These are phyloP conservation scores for Coemansia sp. DNA, from an alignment of 192 early-diverging fungal genomes.

Conservation along the genomic window DNA sequence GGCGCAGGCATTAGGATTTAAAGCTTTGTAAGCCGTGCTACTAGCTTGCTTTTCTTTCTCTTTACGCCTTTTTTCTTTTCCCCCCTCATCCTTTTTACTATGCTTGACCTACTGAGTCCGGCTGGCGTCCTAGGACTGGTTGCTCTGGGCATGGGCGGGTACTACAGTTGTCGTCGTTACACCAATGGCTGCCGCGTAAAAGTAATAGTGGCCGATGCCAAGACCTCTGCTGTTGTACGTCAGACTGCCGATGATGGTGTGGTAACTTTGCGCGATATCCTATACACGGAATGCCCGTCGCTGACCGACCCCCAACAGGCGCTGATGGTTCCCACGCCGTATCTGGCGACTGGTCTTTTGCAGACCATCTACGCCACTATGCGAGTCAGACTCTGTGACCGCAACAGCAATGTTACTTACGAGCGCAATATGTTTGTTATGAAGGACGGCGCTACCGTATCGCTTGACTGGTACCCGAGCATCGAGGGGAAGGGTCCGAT, in stretches of 20 bases:
- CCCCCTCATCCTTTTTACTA: neutral
- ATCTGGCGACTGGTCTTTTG: constrained; percentile 71
- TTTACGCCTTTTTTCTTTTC: neutral
- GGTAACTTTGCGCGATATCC: constrained; percentile 32
- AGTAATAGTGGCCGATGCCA: constrained; percentile 28
- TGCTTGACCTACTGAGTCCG: constrained; percentile 27
- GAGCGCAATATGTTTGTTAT: constrained; percentile 57
- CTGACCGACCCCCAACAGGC: constrained; percentile 55
- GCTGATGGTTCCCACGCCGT: constrained; percentile 68
- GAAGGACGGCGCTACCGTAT: constrained; percentile 79
- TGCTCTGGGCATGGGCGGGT: constrained; percentile 19
- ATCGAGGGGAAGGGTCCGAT: constrained; percentile 59
- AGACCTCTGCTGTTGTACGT: constrained; percentile 33
- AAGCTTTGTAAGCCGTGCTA: neutral
- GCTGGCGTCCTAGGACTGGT: constrained; percentile 25
- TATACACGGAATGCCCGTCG: constrained; percentile 55
- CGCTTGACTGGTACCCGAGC: constrained; percentile 80
- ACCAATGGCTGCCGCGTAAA: constrained; percentile 30
- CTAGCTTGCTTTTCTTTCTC: neutral
- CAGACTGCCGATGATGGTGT: constrained; percentile 26
- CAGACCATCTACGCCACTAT: constrained; percentile 60
- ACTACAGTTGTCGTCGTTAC: constrained; percentile 18
- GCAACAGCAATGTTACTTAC: constrained; percentile 13
- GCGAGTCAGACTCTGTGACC: constrained; percentile 51
- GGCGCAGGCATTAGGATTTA: neutral